Percentiles rank a stretch among this genome's conserved stretches.
Evolutionary conservation across 2,329 filamentous ascomycete species (phyloP).

Genomic region (Fusarium sp.): DNA sequence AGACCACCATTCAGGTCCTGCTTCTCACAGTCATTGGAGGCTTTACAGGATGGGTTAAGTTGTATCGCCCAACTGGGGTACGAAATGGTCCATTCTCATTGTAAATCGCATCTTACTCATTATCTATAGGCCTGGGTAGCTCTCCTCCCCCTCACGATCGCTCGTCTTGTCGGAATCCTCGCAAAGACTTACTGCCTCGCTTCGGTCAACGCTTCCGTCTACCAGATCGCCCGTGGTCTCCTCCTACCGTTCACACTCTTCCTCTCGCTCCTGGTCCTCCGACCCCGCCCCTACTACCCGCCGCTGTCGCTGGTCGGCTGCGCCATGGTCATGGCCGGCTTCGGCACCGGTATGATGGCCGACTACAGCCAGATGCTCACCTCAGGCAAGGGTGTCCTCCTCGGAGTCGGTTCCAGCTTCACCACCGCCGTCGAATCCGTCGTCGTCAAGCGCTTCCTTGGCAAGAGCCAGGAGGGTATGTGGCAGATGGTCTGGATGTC

Average conservation of each 20-base stretch:
- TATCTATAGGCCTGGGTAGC: conserved; percentile 36
- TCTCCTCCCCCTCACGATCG: conserved; percentile 42
- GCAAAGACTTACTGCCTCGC: conserved; percentile 46
- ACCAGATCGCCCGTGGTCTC: conserved; percentile 44
- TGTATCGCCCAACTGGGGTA: conserved; percentile 38
- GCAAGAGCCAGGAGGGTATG: conserved; percentile 44
- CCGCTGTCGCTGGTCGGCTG: conserved; percentile 42
- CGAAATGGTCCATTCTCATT: neutral
- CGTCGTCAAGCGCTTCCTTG: conserved; percentile 43
- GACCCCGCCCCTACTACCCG: conserved; percentile 45
- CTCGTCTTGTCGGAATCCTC: conserved; percentile 42
- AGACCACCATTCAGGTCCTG: conserved; percentile 41
- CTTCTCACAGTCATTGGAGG: conserved; percentile 39
- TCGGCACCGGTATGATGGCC: conserved; percentile 44
- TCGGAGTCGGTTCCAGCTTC: conserved; percentile 43
- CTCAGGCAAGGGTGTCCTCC: conserved; percentile 42
- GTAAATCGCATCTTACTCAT: neutral
- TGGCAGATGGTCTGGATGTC: conserved; percentile 48
- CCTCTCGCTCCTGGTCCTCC: conserved; percentile 42
- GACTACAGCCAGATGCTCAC: conserved; percentile 45
- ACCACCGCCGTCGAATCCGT: conserved; percentile 44
- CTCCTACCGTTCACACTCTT: conserved; percentile 43
- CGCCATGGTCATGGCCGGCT: conserved; percentile 44
- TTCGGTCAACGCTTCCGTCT: conserved; percentile 44
- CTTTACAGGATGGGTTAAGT: conserved; percentile 42